A percentile compares a stretch with the other conserved stretches of the same genome.
These are phyloP conservation scores for Nothophoma quercina DNA, from an alignment of 2,329 filamentous ascomycete genomes.

Conservation along the genomic window DNA sequence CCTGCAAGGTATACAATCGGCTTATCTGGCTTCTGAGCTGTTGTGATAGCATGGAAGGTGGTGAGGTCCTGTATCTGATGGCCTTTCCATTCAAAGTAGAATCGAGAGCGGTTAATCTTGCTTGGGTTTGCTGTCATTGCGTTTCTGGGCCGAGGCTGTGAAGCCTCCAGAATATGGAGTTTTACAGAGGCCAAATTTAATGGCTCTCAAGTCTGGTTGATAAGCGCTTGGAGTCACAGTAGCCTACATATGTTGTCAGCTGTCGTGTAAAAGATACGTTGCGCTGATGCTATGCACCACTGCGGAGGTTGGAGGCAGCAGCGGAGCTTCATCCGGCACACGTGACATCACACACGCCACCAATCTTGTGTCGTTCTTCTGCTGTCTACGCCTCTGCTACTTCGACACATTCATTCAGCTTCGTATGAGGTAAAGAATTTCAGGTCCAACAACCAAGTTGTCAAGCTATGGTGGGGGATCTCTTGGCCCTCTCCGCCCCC, in stretches of 20 bases:
- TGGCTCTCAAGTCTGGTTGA: too few species aligned
- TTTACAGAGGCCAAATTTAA: too few species aligned
- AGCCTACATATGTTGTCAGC: background rate
- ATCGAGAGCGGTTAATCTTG: constrained; percentile 37
- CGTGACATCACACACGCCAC: constrained; percentile 6
- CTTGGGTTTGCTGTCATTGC: background rate
- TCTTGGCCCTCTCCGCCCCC: background rate
- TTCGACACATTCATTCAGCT: too few species aligned
- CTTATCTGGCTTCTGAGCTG: constrained; percentile 30
- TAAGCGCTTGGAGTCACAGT: background rate
- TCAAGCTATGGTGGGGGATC: background rate
- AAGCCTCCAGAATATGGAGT: too few species aligned
- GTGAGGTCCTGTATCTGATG: constrained; percentile 43
- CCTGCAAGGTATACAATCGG: constrained; percentile 49
- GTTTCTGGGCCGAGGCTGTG: too few species aligned
- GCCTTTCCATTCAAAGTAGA: constrained; percentile 47
- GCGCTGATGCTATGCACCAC: background rate
- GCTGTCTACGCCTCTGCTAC: background rate
- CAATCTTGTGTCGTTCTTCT: background rate
- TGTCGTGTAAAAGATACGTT: constrained; percentile 1
- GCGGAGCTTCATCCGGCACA: background rate
- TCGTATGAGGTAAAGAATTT: too few species aligned
- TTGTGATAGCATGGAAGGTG: constrained; percentile 34
- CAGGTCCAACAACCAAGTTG: too few species aligned
- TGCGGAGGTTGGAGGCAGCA: background rate